Evolutionary conservation across 1,139 yeast species (phyloP).

Genomic region (Nakaseomyces sp.): DNA sequence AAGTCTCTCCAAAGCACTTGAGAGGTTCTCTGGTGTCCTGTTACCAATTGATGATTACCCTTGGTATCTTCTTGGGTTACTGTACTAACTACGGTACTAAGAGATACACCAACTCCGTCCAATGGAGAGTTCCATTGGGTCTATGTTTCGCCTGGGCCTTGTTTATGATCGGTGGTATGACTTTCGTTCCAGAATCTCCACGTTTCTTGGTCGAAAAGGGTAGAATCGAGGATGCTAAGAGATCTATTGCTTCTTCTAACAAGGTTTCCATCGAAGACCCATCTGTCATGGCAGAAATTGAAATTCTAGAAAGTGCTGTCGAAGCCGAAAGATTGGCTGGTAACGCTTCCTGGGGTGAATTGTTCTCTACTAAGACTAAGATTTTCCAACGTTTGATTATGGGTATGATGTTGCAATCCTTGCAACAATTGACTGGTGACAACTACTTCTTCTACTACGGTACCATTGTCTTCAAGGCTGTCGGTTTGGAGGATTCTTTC

Average conservation of each 20-base stretch:
- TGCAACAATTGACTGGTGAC: slow-evolving; percentile 75
- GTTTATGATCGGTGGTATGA: slow-evolving; percentile 45
- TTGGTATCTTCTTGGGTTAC: slow-evolving; percentile 57
- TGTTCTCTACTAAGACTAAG: slow-evolving; percentile 50
- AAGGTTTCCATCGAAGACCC: slow-evolving; percentile 49
- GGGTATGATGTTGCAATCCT: slow-evolving; percentile 57
- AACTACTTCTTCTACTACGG: slow-evolving; percentile 79
- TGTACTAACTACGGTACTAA: slow-evolving; percentile 55
- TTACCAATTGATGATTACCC: slow-evolving; percentile 58
- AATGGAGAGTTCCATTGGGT: slow-evolving; percentile 62
- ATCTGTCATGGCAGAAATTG: slow-evolving; percentile 49
- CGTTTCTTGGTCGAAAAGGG: slow-evolving; percentile 54
- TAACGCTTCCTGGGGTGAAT: slow-evolving; percentile 58
- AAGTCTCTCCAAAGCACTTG: slow-evolving; percentile 57
- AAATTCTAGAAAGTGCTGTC: slow-evolving; percentile 53
- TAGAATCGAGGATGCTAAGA: slow-evolving; percentile 49
- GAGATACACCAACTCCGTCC: slow-evolving; percentile 39
- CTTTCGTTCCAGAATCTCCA: slow-evolving; percentile 72
- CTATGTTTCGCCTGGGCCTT: slow-evolving; percentile 40
- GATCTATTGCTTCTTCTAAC: slow-evolving; percentile 52
- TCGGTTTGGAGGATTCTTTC: slow-evolving; percentile 66
- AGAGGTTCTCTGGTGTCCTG: slow-evolving; percentile 62
- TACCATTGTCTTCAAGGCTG: slow-evolving; percentile 67
- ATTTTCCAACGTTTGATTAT: slow-evolving; percentile 50
- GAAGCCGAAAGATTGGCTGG: slow-evolving; percentile 58